Evolutionary conservation across 306 rosid species (phyloP).

Genomic region (Echinosophora koreensis): DNA sequence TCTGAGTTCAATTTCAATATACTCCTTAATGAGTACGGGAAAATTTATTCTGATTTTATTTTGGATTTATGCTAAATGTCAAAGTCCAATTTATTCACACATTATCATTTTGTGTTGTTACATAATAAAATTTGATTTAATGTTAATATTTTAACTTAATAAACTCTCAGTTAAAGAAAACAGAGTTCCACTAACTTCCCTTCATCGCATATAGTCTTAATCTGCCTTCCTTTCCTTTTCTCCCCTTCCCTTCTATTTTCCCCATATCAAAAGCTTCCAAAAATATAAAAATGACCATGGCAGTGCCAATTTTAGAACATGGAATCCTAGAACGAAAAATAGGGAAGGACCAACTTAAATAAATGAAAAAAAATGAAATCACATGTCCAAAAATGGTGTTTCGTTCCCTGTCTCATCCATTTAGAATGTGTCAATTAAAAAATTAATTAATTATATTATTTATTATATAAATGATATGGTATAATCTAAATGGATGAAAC

Average conservation of each 20-base stretch:
- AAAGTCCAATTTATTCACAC: background rate
- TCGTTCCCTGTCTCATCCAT: no score
- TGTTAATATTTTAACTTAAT: no score
- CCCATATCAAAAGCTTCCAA: background rate
- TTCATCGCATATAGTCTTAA: background rate
- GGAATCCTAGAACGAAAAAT: constrained; percentile 8
- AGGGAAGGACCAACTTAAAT: background rate
- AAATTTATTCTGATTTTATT: background rate
- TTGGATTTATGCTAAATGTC: no score
- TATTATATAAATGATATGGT: no score
- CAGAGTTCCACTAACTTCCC: background rate
- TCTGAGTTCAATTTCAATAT: background rate
- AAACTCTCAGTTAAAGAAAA: background rate
- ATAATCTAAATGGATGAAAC: no score
- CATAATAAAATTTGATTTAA: background rate
- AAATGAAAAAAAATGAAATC: no score
- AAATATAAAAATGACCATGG: background rate
- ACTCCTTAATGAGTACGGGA: background rate
- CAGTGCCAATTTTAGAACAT: background rate
- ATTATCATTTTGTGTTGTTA: background rate
- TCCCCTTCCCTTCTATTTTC: background rate
- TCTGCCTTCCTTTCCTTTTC: background rate
- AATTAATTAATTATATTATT: no score
- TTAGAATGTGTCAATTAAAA: no score
- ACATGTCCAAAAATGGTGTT: no score